Evolutionary conservation across 345 rosid genomes (phyloP), one percentile per base, ranked within the genome.

Genomic region (Eucalyptus rudis): DNA sequence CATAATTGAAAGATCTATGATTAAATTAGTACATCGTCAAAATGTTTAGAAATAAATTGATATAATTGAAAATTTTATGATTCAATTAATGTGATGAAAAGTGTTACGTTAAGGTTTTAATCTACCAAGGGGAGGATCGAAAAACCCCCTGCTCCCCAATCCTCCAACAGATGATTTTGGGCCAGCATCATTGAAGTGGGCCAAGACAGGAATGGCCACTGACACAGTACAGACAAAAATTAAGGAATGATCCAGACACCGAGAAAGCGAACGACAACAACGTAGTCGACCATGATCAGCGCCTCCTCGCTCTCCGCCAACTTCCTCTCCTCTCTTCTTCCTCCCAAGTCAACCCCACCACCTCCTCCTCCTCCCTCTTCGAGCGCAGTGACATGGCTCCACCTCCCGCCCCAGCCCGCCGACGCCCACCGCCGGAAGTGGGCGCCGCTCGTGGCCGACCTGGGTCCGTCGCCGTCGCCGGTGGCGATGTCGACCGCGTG

Each of bases 1-100:
- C 10, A 22, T 24, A 56, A 56, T 22, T 56, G 13, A 56, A 24
- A 56, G 2, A 1, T 56, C 0, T 56, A 56, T 22, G 0, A 56
- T 24, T 56, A 25, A 56, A 10, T 56, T 0, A 4, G 6, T 0
- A 56, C 10, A 56, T 56, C 0, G 0, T 56, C 6, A 56, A 56
- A 56, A 56, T 22, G 0, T 56, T 56, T 22, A 56, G 0, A 56
- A 56, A 2, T 24, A 24, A 22, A 24, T 22, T 10, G 62, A 56
- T 56, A 24, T 24, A 24, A 56, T 2, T 0, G 2, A 24, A 56
- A 56, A 56, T 0, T 56, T 4, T 56, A 56, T 56, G 13, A 24
- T 0, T 0, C 0, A 24, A 56, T 56, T 56, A 56, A 4, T 52
- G 10, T 0, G 27, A 71, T 1, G 25, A 71, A 68, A 0, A 0